A percentile compares a stretch with the other conserved stretches of the same genome.
phyloP scores from a whole-genome alignment of 805 yeast genomes.

The Dipodascus albidus region DNA sequence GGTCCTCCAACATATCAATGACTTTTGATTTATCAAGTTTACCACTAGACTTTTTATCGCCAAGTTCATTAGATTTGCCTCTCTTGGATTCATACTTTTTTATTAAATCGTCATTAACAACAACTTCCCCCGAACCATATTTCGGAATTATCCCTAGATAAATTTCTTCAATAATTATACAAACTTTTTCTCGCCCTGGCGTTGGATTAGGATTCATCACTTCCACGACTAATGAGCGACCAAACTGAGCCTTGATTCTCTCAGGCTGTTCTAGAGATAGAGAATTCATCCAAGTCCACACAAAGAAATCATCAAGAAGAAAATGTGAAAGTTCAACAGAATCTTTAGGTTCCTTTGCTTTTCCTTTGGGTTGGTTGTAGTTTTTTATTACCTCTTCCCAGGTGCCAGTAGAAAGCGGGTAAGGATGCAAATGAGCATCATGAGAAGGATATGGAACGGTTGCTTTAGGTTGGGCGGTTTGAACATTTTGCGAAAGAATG shows the following conservation, averaged over 20 bases:
- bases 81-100: not conserved
- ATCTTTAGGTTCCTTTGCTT: not conserved
- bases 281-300: slow-evolving; percentile 84
- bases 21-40: not conserved
- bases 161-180: not conserved
- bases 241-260: slow-evolving; percentile 55
- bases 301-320: slow-evolving; percentile 74
- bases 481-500: not conserved
- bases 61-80: not conserved
- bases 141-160: not conserved
- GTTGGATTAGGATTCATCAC: slow-evolving; percentile 30
- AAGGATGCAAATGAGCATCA: not conserved
- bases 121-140: not conserved
- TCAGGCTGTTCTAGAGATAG: slow-evolving; percentile 64
- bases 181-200: not conserved
- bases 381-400: not conserved
- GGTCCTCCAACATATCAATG: not conserved
- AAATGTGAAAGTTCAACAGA: slow-evolving; percentile 38
- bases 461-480: slow-evolving; percentile 4
- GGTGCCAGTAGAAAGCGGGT: not conserved
- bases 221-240: slow-evolving; percentile 72
- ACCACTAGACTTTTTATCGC: not conserved
- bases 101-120: not conserved
- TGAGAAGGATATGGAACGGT: slow-evolving; percentile 19
- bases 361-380: not conserved